Conservation (phyloP, 139 green algal species). For the Edaphochlamys debaryana region DNA sequence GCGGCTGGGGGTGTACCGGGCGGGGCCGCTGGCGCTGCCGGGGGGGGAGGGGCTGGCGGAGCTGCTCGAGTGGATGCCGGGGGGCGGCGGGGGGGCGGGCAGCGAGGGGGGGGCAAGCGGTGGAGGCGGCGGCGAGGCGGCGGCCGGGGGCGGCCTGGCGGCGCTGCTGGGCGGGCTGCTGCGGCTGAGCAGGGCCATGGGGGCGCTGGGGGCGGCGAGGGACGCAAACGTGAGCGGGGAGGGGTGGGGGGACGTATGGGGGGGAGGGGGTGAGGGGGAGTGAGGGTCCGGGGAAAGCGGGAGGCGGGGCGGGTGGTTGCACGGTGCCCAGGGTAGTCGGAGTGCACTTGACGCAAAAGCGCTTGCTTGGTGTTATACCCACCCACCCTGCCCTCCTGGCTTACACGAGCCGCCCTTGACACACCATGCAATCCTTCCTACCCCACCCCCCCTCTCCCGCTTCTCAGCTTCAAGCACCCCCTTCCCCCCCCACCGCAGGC, state of each 20-base stretch:
- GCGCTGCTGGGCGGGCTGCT: conserved; percentile 6
- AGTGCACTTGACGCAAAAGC: too few relatives aligned
- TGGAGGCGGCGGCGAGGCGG: neutral
- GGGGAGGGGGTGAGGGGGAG: too few relatives aligned
- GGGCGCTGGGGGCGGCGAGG: conserved; percentile 14
- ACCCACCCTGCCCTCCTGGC: too few relatives aligned
- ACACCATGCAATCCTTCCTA: too few relatives aligned
- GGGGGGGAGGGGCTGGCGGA: conserved; percentile 46
- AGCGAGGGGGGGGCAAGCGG: neutral
- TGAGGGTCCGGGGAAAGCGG: too few relatives aligned
- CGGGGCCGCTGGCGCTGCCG: conserved; percentile 40
- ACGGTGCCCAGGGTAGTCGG: too few relatives aligned
- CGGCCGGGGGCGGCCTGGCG: neutral
- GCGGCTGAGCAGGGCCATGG: conserved; percentile 19
- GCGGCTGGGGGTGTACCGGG: conserved; percentile 25
- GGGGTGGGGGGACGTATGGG: too few relatives aligned
- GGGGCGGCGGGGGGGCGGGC: neutral
- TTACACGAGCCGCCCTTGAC: too few relatives aligned
- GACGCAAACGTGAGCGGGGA: conserved; percentile 8
- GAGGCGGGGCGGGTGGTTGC: neutral
- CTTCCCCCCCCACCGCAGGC: too few relatives aligned
- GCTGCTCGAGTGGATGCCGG: conserved; percentile 45
- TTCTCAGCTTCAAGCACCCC: too few relatives aligned
- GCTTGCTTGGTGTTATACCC: too few relatives aligned
- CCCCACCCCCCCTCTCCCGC: too few relatives aligned